Conservation (phyloP, 2,329 filamentous ascomycete genomes). For the Alternaria sp. region DNA sequence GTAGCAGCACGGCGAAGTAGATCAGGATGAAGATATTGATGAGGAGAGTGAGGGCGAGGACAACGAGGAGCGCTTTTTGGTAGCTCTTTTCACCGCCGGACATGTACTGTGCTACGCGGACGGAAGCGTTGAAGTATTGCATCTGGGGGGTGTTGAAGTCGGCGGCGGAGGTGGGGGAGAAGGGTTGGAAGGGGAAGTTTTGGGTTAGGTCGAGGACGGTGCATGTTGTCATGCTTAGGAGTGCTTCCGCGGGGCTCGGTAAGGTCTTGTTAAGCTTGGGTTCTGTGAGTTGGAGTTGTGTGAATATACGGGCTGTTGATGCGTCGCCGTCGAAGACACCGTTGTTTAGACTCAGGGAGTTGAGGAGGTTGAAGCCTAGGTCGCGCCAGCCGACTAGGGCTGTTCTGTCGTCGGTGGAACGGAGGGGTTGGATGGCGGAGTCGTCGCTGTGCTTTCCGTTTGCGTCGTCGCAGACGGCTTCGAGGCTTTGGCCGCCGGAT, state of each 20-base stretch:
- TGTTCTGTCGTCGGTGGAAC: background rate
- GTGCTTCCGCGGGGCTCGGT: constrained; percentile 3
- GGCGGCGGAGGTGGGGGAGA: background rate
- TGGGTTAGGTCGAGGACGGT: constrained; percentile 8
- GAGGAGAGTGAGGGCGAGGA: background rate
- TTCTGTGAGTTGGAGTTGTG: constrained; percentile 3
- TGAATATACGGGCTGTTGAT: constrained; percentile 7
- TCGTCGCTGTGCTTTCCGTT: background rate
- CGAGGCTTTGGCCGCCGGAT: constrained; percentile 7
- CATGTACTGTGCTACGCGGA: constrained; percentile 16
- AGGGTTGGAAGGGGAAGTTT: constrained; percentile 3
- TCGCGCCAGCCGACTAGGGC: constrained; percentile 4
- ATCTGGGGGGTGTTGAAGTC: background rate
- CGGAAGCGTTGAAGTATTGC: constrained; percentile 9
- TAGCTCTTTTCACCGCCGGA: constrained; percentile 10
- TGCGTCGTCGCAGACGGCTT: constrained; percentile 2
- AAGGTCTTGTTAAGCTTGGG: constrained; percentile 4
- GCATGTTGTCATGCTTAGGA: constrained; percentile 4
- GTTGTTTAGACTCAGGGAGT: constrained; percentile 11
- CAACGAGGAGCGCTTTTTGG: constrained; percentile 7
- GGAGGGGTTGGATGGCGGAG: background rate
- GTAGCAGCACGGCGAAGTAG: constrained; percentile 5
- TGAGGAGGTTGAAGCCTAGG: constrained; percentile 8
- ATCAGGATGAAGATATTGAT: constrained; percentile 12
- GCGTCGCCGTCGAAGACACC: constrained; percentile 13